A percentile compares a stretch with the other conserved stretches of the same genome.
These are phyloP conservation scores for Sporopachydermia quercuum DNA, from an alignment of 805 yeast genomes.

Conservation along the genomic window DNA sequence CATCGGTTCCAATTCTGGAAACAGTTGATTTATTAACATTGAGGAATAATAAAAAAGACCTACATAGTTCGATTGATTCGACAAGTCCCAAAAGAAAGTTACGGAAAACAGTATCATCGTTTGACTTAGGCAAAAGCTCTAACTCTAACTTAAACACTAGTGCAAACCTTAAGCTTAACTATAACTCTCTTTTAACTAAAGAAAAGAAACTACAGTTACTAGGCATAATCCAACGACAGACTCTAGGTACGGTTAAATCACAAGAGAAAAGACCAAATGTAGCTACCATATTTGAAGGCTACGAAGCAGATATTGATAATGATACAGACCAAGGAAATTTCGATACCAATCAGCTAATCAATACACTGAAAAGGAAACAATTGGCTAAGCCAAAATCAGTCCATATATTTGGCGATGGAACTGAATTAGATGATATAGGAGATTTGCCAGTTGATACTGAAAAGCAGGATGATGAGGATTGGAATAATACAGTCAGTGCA, in stretches of 20 bases:
- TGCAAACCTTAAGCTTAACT: not conserved
- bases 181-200: not conserved
- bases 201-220: not conserved
- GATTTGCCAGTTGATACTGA: slow-evolving; percentile 11
- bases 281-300: not conserved
- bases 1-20: not conserved
- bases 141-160: not conserved
- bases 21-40: no score
- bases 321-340: not conserved
- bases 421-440: slow-evolving; percentile 14
- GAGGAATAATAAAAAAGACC: no score
- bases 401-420: slow-evolving; percentile 12
- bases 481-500: not conserved
- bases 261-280: not conserved
- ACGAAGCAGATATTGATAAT: slow-evolving; percentile 1
- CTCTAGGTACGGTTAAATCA: not conserved
- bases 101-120: not conserved
- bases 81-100: not conserved
- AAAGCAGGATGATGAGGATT: not conserved
- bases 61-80: not conserved
- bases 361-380: not conserved
- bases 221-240: not conserved
- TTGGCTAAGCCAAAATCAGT: not conserved
- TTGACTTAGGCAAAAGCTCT: not conserved
- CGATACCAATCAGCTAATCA: not conserved